Evolutionary conservation across 371 early-diverging fungal genomes (phyloP).

Genomic region (Mucor saturninus): DNA sequence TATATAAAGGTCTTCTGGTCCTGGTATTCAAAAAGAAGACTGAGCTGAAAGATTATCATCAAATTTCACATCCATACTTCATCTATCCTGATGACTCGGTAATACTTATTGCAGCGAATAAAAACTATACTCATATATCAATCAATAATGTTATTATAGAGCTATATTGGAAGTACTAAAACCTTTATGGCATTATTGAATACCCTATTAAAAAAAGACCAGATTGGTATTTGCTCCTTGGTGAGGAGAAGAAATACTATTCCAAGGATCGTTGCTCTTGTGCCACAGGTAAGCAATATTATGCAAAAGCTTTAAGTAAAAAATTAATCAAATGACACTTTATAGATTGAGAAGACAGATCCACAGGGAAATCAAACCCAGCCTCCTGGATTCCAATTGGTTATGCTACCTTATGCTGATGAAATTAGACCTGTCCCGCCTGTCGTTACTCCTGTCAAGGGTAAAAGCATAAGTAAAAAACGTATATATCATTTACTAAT

Average conservation of each 20-base stretch:
- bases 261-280: slow-evolving; percentile 15
- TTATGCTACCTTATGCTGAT: slow-evolving; percentile 73
- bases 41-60: slow-evolving; percentile 53
- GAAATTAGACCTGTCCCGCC: slow-evolving; percentile 62
- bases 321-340: not conserved
- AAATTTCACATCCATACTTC: slow-evolving; percentile 69
- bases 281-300: slow-evolving; percentile 22
- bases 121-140: too few species aligned
- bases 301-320: not conserved
- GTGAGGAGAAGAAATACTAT: slow-evolving; percentile 13
- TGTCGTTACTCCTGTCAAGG: slow-evolving; percentile 4
- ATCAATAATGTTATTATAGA: slow-evolving; percentile 1
- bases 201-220: slow-evolving; percentile 6
- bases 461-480: slow-evolving; percentile 10
- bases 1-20: slow-evolving; percentile 55
- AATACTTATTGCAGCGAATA: slow-evolving; percentile 2
- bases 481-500: not conserved
- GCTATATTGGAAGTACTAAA: slow-evolving; percentile 17
- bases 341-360: slow-evolving; percentile 37
- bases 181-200: slow-evolving; percentile 7
- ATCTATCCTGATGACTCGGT: slow-evolving; percentile 79
- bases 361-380: slow-evolving; percentile 40
- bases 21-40: slow-evolving; percentile 69
- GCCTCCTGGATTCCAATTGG: slow-evolving; percentile 68
- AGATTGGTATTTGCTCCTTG: slow-evolving; percentile 25